A percentile compares a stretch with the other conserved stretches of the same genome.
These are phyloP conservation scores for Xerocomus brunneocitrinus DNA, from an alignment of 768 basidiomycete genomes.

Conservation along the genomic window DNA sequence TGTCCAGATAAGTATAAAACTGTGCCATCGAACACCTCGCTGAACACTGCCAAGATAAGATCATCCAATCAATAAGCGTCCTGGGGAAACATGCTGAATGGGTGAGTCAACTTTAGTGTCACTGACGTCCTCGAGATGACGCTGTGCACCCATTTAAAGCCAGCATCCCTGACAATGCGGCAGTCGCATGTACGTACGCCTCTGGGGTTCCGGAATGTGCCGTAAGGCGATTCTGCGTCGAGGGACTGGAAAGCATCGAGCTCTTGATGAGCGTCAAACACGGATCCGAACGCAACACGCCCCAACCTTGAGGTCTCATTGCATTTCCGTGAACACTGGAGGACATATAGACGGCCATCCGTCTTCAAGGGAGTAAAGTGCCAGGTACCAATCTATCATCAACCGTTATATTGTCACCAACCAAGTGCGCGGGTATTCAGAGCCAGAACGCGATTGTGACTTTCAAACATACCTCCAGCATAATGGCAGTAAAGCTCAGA, in stretches of 20 bases:
- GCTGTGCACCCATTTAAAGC: not conserved
- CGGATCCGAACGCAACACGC: conserved; percentile 6
- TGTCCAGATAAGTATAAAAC: conserved; percentile 4
- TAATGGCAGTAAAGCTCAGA: not conserved
- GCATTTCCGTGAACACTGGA: conserved; percentile 1
- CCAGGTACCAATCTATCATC: conserved; percentile 3
- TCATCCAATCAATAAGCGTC: conserved; percentile 12
- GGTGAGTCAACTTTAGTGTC: conserved; percentile 9
- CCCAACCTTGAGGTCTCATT: conserved; percentile 12
- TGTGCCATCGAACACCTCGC: not conserved
- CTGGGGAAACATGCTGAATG: conserved; percentile 11
- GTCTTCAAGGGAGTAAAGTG: not conserved
- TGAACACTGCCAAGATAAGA: conserved; percentile 5
- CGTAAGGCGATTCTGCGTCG: not conserved
- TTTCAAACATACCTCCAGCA: not conserved
- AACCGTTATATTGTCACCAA: not conserved
- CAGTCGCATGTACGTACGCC: conserved; percentile 6
- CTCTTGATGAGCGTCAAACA: conserved; percentile 11
- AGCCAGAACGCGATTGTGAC: conserved; percentile 3
- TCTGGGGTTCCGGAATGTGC: conserved; percentile 1
- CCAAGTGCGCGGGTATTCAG: not conserved
- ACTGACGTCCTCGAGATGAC: conserved; percentile 12
- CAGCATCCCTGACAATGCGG: conserved; percentile 15
- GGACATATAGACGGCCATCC: conserved; percentile 14
- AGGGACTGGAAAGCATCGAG: not conserved